Percentiles rank a stretch among this genome's conserved stretches.
Conservation (phyloP, 2,329 filamentous ascomycete genomes). For the Cladophialophora psammophila region DNA sequence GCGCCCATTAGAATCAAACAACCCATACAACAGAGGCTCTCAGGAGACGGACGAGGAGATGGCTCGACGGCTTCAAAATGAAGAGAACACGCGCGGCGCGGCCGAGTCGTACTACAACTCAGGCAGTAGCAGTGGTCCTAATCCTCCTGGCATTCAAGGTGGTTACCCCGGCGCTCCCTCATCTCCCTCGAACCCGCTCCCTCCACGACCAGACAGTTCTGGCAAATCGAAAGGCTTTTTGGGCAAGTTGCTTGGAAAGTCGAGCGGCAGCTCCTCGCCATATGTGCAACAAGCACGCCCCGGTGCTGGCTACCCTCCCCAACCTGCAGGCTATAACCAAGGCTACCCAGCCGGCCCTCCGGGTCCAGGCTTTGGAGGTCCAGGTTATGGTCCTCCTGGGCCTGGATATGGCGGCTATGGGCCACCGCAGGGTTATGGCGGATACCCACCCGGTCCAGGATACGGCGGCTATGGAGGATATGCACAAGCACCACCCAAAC, state of each 20-base stretch:
- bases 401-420: slow-evolving; percentile 34
- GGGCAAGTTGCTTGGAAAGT: slow-evolving; percentile 62
- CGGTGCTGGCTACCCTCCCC: slow-evolving; percentile 25
- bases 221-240: slow-evolving; percentile 54
- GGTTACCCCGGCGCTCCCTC: slow-evolving; percentile 50
- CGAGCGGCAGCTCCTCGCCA: slow-evolving; percentile 32
- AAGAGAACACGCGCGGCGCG: slow-evolving; percentile 71
- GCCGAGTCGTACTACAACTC: slow-evolving; percentile 58
- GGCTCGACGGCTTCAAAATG: slow-evolving; percentile 79
- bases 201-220: slow-evolving; percentile 45
- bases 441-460: slow-evolving; percentile 43
- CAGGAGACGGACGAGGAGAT: slow-evolving; percentile 71
- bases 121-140: slow-evolving; percentile 31
- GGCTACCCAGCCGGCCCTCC: slow-evolving; percentile 35
- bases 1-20: slow-evolving; percentile 67
- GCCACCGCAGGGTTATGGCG: slow-evolving; percentile 43
- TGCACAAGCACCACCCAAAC: slow-evolving; percentile 54
- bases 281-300: slow-evolving; percentile 37
- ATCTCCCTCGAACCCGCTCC: slow-evolving; percentile 41
- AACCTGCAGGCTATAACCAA: slow-evolving; percentile 25
- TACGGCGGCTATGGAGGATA: slow-evolving; percentile 43
- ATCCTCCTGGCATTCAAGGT: slow-evolving; percentile 33
- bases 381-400: slow-evolving; percentile 16
- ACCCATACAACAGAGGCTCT: slow-evolving; percentile 66
- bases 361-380: slow-evolving; percentile 16